Conservation (phyloP, 495 filamentous ascomycete genomes). For the Neurospora tetraspora region DNA sequence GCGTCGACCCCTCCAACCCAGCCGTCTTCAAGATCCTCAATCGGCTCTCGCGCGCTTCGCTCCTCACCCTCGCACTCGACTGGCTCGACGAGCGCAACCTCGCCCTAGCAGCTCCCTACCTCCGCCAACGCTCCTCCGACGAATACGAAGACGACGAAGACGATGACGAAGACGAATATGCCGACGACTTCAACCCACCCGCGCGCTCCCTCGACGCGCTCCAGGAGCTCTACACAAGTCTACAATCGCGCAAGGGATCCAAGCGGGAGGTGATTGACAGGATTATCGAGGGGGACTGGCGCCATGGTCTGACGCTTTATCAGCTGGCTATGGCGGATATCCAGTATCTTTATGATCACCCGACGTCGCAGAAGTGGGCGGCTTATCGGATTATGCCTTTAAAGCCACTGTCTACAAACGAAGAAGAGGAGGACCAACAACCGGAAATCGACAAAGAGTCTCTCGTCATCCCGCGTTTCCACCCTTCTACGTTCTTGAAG, state of each 20-base stretch:
- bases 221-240: conserved; percentile 47
- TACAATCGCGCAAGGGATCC: conserved; percentile 49
- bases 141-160: conserved; percentile 29
- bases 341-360: conserved; percentile 69
- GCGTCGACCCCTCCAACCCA: conserved; percentile 52
- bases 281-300: conserved; percentile 74
- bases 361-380: conserved; percentile 61
- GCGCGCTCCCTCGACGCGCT: conserved; percentile 52
- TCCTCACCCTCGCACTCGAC: conserved; percentile 57
- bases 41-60: conserved; percentile 58
- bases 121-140: conserved; percentile 14
- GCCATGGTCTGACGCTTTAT: conserved; percentile 62
- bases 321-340: conserved; percentile 75
- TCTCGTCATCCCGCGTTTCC: conserved; percentile 56
- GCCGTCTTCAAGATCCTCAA: conserved; percentile 54
- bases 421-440: conserved; percentile 14
- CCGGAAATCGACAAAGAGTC: conserved; percentile 29
- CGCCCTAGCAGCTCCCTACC: conserved; percentile 43
- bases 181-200: conserved; percentile 49
- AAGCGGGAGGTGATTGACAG: conserved; percentile 68
- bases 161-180: conserved; percentile 34
- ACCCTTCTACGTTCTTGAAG: conserved; percentile 62
- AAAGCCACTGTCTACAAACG: conserved; percentile 21
- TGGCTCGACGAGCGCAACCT: conserved; percentile 62
- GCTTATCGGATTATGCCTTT: conserved; percentile 50